Percentiles rank a stretch among this genome's conserved stretches.
Evolutionary conservation across 2,329 filamentous ascomycete genomes (phyloP).

Genomic region (Trichophyton rubrum): DNA sequence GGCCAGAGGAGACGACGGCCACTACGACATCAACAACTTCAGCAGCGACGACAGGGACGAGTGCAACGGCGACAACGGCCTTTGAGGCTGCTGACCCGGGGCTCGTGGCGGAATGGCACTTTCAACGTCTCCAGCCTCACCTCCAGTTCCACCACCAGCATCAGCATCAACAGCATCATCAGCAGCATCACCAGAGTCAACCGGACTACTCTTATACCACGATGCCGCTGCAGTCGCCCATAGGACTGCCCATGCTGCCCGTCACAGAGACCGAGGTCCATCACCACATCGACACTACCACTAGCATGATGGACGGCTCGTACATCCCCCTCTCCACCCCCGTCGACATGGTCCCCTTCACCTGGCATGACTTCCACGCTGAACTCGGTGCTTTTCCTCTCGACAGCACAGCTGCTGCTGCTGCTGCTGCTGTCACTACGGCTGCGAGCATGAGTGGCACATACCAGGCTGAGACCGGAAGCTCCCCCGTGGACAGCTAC

Average conservation of each 20-base stretch:
- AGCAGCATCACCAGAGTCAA: conserved; percentile 33
- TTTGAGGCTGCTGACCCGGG: conserved; percentile 26
- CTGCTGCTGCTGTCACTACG: not conserved
- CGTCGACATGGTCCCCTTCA: conserved; percentile 54
- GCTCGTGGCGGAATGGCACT: conserved; percentile 36
- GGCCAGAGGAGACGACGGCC: conserved; percentile 2
- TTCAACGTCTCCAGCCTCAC: conserved; percentile 30
- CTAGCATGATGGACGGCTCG: conserved; percentile 47
- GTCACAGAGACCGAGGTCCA: conserved; percentile 38
- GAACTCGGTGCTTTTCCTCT: conserved; percentile 50
- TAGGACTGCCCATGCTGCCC: conserved; percentile 39
- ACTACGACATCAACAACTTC: conserved; percentile 13
- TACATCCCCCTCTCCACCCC: conserved; percentile 44
- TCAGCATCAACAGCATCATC: conserved; percentile 30
- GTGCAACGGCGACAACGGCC: conserved; percentile 23
- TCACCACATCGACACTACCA: conserved; percentile 28
- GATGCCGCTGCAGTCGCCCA: conserved; percentile 35
- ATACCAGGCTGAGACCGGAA: conserved; percentile 32
- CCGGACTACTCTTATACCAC: conserved; percentile 46
- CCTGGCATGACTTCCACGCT: conserved; percentile 69
- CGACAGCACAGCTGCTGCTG: not conserved
- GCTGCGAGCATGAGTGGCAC: conserved; percentile 23
- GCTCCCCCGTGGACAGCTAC: conserved; percentile 66
- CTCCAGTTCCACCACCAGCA: conserved; percentile 32
- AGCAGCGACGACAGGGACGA: conserved; percentile 26